phyloP scores from a whole-genome alignment of 345 rosid genomes.

The Pelargonium nanum region DNA sequence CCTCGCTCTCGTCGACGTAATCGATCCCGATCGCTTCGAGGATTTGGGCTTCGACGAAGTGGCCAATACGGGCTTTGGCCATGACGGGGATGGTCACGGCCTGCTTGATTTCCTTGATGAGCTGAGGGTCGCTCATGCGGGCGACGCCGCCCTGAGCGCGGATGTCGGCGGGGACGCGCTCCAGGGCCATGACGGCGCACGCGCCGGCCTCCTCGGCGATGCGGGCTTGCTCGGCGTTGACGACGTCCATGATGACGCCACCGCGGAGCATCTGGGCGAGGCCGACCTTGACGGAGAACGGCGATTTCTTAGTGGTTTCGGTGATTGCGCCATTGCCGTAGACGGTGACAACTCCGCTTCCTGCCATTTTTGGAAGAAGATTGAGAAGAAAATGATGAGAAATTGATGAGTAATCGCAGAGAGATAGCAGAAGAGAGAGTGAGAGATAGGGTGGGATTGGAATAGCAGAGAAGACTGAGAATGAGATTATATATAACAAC shows the following conservation, averaged over 20 bases:
- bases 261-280: conserved; percentile 38
- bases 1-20: conserved; percentile 36
- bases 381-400: no score
- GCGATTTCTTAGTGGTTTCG: conserved; percentile 24
- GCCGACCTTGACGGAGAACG: conserved; percentile 34
- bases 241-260: conserved; percentile 37
- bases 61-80: conserved; percentile 40
- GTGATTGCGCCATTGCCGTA: conserved; percentile 34
- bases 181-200: conserved; percentile 37
- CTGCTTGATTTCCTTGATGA: conserved; percentile 28
- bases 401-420: no score
- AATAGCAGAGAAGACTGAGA: no score
- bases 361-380: conserved; percentile 24
- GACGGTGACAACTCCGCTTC: conserved; percentile 29
- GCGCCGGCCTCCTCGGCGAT: conserved; percentile 37
- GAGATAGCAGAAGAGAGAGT: no score
- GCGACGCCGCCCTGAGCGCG: conserved; percentile 33
- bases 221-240: conserved; percentile 31
- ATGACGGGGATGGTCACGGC: conserved; percentile 35
- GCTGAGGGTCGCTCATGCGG: conserved; percentile 32
- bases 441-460: no score
- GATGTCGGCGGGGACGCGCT: conserved; percentile 36
- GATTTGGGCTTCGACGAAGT: conserved; percentile 34
- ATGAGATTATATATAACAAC: no score
- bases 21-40: conserved; percentile 31